Base-by-base conservation (phyloP, 225 moss, liverwort and hornwort species). In the Physcomitrellopsis africana region DNA sequence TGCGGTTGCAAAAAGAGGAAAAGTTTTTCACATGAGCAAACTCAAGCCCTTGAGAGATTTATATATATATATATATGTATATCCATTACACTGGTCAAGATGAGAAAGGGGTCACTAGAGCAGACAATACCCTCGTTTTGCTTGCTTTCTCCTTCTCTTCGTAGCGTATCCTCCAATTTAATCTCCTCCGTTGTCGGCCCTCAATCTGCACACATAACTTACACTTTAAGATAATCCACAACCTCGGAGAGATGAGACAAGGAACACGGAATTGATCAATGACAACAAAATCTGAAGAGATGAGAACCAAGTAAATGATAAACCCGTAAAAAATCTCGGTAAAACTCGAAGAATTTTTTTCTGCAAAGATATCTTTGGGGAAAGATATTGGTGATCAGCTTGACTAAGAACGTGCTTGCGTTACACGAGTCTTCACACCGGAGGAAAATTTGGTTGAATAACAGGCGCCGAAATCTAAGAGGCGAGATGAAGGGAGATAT, bases 81-180 rank as follows among this genome's bases (percentile, higher is more conserved):
- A 64, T 4, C 47, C 32, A 7, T 37, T 49, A 51, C 73, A 72
- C 20, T 72, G 11, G 23, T 11, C 68, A 54, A 73, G 12, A 58
- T 58, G 27, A 58, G 59, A 73, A 51, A 23, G 27, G 43, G 64
- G 60, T 54, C 27, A 52, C 60, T 65, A 6, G 0, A 63, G 59
- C 19, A 72, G 58, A 20, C 76, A 24, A 63, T 87, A 95, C 95
- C 91, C 84, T 84, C 78, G 83, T 81, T 77, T 84, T 88, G 85
- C 87, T 93, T 22, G 81, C 75, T 32, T 51, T 70, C 14, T 65
- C 84, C 71, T 81, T 84, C 83, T 91, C 95, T 43, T 95, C 93
- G 61, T 83, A 65, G 42, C 89, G 83, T 42, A 91, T 89, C 71
- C 53, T 80, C 58, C 79, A 79, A 57, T 81, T 63, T 16, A 84